These are phyloP conservation scores for Aspergillus sojae DNA, from an alignment of 2,329 filamentous ascomycete species.

Conservation along the genomic window DNA sequence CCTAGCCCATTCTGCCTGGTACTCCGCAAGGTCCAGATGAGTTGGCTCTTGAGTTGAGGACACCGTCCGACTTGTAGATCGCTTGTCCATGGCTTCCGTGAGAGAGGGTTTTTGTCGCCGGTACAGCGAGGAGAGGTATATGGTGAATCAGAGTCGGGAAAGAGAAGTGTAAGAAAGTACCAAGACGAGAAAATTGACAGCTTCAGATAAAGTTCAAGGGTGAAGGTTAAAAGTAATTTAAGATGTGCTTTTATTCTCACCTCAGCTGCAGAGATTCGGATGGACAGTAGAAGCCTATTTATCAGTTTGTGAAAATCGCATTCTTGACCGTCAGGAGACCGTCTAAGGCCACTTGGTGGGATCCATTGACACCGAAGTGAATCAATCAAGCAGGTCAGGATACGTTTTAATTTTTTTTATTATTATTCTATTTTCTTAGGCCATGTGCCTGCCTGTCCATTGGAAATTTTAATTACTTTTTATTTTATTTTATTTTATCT, in stretches of 20 bases:
- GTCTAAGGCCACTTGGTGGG: conserved; percentile 2
- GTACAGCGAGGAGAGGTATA: neutral
- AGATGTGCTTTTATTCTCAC: neutral
- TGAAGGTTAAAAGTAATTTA: neutral
- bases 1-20: neutral
- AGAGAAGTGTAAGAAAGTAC: neutral
- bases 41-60: neutral
- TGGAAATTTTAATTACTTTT: neutral
- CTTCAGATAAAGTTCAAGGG: neutral
- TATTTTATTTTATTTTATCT: neutral
- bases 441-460: neutral
- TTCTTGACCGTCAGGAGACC: conserved; percentile 4
- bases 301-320: neutral
- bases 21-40: neutral
- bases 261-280: neutral
- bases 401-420: neutral
- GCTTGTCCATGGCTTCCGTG: neutral
- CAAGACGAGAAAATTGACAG: neutral
- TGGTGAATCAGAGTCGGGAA: neutral
- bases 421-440: neutral
- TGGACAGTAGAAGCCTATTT: neutral
- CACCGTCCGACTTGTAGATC: neutral
- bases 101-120: too few relatives aligned
- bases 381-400: neutral
- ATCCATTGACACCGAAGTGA: neutral